Conservation (phyloP, 2,329 filamentous ascomycete species). For the Nigrospora sphaerica region DNA sequence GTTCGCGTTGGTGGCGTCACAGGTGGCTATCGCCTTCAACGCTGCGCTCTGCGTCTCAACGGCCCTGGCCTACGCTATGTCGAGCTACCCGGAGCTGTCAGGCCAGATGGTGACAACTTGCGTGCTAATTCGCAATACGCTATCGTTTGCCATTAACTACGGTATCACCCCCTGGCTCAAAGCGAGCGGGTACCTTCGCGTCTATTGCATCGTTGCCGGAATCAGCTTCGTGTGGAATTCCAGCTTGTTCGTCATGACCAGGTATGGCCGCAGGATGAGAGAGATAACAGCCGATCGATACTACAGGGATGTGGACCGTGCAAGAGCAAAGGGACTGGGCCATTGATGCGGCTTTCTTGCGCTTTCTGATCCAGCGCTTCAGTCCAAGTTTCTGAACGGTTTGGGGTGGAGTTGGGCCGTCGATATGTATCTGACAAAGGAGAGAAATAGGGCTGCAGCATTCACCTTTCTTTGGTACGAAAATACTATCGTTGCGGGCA, state of each 20-base stretch:
- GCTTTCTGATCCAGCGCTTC: too few relatives aligned
- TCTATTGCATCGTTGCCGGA: slow-evolving; percentile 27
- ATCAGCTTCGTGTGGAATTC: slow-evolving; percentile 28
- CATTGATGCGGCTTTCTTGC: neutral
- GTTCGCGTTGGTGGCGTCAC: slow-evolving; percentile 20
- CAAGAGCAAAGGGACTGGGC: slow-evolving; percentile 1
- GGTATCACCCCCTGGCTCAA: slow-evolving; percentile 32
- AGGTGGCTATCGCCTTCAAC: slow-evolving; percentile 18
- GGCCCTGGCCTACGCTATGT: slow-evolving; percentile 21
- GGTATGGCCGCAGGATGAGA: slow-evolving; percentile 36
- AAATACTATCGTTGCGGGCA: too few relatives aligned
- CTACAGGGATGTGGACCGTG: slow-evolving; percentile 23
- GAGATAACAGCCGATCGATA: slow-evolving; percentile 28
- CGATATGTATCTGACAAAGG: too few relatives aligned
- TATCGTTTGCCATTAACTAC: slow-evolving; percentile 42
- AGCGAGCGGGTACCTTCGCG: slow-evolving; percentile 27
- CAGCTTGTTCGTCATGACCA: slow-evolving; percentile 36
- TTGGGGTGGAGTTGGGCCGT: too few relatives aligned
- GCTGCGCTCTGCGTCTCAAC: slow-evolving; percentile 15
- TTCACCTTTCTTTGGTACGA: too few relatives aligned
- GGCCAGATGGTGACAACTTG: slow-evolving; percentile 21
- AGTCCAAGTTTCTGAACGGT: too few relatives aligned
- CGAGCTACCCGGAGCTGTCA: slow-evolving; percentile 20
- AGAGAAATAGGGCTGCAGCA: too few relatives aligned
- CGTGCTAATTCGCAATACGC: slow-evolving; percentile 34